Evolutionary conservation across 2,329 filamentous ascomycete genomes (phyloP).

Genomic region (Claviceps sp.): DNA sequence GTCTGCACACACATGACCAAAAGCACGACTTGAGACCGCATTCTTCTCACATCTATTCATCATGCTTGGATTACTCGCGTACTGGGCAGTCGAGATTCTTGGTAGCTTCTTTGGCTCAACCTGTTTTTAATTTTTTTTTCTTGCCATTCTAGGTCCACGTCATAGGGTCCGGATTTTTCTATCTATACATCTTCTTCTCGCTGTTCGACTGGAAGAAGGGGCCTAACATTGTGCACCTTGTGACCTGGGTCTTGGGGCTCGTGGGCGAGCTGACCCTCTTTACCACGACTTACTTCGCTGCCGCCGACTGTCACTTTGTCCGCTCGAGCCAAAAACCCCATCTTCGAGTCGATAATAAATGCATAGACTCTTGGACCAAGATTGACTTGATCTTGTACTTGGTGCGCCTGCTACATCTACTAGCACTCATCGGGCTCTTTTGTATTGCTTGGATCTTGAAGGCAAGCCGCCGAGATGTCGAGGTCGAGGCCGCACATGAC

Average conservation of each 20-base stretch:
- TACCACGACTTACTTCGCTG: slow-evolving; percentile 52
- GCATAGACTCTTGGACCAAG: slow-evolving; percentile 26
- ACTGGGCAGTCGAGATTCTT: too few relatives aligned
- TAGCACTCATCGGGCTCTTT: slow-evolving; percentile 40
- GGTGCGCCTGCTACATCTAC: slow-evolving; percentile 53
- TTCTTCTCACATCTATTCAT: too few relatives aligned
- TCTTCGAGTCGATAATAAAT: slow-evolving; percentile 15
- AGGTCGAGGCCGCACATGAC: slow-evolving; percentile 25
- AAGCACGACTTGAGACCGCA: too few relatives aligned
- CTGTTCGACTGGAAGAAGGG: slow-evolving; percentile 72
- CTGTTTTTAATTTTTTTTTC: neutral
- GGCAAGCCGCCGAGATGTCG: slow-evolving; percentile 23
- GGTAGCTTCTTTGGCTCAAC: neutral
- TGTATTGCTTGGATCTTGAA: slow-evolving; percentile 28
- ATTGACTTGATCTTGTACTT: slow-evolving; percentile 54
- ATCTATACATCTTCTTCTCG: slow-evolving; percentile 73
- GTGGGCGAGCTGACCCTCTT: slow-evolving; percentile 61
- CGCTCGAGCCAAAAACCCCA: slow-evolving; percentile 16
- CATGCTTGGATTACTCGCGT: too few relatives aligned
- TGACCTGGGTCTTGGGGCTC: slow-evolving; percentile 65
- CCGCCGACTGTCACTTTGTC: slow-evolving; percentile 54
- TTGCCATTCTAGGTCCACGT: slow-evolving; percentile 58
- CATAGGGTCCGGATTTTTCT: slow-evolving; percentile 73
- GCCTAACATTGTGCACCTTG: slow-evolving; percentile 65
- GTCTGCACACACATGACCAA: too few relatives aligned